phyloP scores from a whole-genome alignment of 345 rosid species.

The Kandelia obovata region DNA sequence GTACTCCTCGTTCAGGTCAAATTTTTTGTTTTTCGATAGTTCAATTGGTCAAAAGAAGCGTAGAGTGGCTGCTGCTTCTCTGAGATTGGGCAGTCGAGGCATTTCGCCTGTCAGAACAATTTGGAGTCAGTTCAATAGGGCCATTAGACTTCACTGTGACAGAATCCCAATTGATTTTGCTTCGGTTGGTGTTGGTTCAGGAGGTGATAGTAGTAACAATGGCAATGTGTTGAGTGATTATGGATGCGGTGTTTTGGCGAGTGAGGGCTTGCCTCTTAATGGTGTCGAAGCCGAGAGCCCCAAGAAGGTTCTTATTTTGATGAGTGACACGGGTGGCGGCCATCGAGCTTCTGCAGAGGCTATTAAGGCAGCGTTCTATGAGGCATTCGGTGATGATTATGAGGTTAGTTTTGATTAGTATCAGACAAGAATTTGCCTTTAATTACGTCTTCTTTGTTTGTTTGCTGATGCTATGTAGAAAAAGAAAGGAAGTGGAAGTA shows the following conservation, averaged over 20 bases:
- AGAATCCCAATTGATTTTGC: constrained; percentile 81
- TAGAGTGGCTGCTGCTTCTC: constrained; percentile 42
- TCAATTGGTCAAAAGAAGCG: constrained; percentile 28
- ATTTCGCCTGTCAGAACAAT: constrained; percentile 39
- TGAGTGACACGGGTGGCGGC: constrained; percentile 99
- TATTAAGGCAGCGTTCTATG: constrained; percentile 74
- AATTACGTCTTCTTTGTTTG: constrained; percentile 2
- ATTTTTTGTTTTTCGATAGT: constrained; percentile 45
- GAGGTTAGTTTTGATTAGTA: constrained; percentile 53
- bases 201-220: constrained; percentile 19
- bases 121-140: constrained; percentile 61
- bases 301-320: constrained; percentile 85
- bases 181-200: constrained; percentile 52
- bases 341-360: constrained; percentile 99
- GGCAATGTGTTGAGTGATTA: constrained; percentile 44
- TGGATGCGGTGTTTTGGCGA: constrained; percentile 48
- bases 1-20: constrained; percentile 44
- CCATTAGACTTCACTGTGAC: constrained; percentile 61
- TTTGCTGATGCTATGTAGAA: constrained; percentile 6
- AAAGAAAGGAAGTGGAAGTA: background rate
- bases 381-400: constrained; percentile 87
- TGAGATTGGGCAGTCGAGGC: constrained; percentile 46
- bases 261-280: constrained; percentile 58
- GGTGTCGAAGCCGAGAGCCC: constrained; percentile 47
- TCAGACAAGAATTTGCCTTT: background rate